Base-by-base conservation (phyloP, 2,329 filamentous ascomycete genomes). In the Aspergillus sp. region DNA sequence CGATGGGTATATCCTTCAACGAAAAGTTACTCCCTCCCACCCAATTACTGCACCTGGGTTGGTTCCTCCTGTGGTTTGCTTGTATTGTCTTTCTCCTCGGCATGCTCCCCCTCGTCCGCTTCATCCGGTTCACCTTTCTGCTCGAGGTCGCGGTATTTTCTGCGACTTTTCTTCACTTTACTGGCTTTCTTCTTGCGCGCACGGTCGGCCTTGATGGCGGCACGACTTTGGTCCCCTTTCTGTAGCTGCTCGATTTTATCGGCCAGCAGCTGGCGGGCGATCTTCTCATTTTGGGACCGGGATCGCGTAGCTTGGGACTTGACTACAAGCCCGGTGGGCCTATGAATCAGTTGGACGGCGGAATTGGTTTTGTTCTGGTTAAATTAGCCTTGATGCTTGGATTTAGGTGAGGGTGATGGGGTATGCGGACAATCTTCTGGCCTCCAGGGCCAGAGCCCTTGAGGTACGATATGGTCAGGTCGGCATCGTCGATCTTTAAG, bases 241-340 rank as follows among this genome's bases (percentile, higher is more conserved):
- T 83, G 77, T 32, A 88, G 63, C 60, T 88, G 80, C 71, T 99
- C 94, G n/a, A 90, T 76, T 63, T 82, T 84, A 61, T 89, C 85
- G 20, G 88, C 89, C 25, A 97, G 79, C 40, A 96, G 77, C 59
- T 85, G 79, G 38, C 92, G 82, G 11, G 94, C 94, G 57, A 90
- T 87, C 71, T 88, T 92, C 58, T 92, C 84, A 70, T 99, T 99
- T 73, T 96, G 89, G 52, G 83, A 83, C 16, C 91, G 85, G 1
- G 89, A 95, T 45, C 94, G 86, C 7, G 94, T 97, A 17, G 88
- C 91, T 74, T 99, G 94, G 51, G 85, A 93, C 76, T 99, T 99
- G 58, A 99, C 84, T 13, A 97, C 92, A 49, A 97, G 85, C 56
- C 93, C 93, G 0, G 92, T 96, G 5, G 93, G 91, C 14, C 88